These are phyloP conservation scores for Amylocarpus encephaloides DNA, from an alignment of 2,329 filamentous ascomycete species.

Conservation along the genomic window DNA sequence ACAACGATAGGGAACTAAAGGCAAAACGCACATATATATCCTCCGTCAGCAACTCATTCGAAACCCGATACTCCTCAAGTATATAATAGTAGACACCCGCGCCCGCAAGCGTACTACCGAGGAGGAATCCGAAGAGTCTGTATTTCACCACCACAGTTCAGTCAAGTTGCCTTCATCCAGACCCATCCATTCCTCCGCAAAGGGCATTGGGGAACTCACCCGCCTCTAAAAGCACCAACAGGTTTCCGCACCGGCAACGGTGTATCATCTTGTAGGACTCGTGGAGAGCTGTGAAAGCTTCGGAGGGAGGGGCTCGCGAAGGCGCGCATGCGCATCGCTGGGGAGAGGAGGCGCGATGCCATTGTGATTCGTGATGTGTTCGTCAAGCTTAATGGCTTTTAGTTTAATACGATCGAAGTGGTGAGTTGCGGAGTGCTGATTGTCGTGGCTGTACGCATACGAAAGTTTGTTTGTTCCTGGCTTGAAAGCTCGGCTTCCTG, in stretches of 20 bases:
- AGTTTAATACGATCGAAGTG: background rate
- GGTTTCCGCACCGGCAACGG: conserved; percentile 54
- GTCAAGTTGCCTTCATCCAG: background rate
- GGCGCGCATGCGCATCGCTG: conserved; percentile 28
- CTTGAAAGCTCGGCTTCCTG: too few relatives aligned
- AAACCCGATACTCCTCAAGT: conserved; percentile 85
- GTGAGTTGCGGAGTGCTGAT: too few relatives aligned
- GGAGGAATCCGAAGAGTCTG: conserved; percentile 75
- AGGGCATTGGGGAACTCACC: conserved; percentile 57
- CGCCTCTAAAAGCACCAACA: conserved; percentile 65
- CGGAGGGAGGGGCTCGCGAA: conserved; percentile 24
- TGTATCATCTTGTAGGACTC: conserved; percentile 33
- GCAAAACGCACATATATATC: conserved; percentile 82
- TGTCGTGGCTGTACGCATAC: too few relatives aligned
- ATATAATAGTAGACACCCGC: conserved; percentile 86
- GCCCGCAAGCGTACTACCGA: conserved; percentile 74
- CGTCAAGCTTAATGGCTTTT: background rate
- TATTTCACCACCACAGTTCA: background rate
- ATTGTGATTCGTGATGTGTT: conserved; percentile 27
- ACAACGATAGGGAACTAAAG: conserved; percentile 11
- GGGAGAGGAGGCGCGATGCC: conserved; percentile 38
- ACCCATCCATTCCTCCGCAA: too few relatives aligned
- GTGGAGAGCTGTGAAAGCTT: conserved; percentile 34
- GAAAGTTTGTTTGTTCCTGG: too few relatives aligned
- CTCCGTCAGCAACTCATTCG: conserved; percentile 88